Evolutionary conservation across 2,329 filamentous ascomycete species (phyloP).

Genomic region (Aspergillus ustus): DNA sequence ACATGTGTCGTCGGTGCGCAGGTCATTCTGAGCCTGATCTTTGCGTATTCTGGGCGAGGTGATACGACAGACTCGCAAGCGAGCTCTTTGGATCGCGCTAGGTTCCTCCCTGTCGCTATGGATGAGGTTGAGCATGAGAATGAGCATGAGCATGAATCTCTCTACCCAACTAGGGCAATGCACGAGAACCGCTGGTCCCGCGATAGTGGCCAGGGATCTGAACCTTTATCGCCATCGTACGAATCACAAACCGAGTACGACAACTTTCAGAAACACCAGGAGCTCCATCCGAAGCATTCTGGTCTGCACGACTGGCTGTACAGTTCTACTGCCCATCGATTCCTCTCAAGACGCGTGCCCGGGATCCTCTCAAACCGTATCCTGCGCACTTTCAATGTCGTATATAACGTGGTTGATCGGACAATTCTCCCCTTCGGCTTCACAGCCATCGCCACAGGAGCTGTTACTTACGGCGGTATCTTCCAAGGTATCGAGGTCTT

Average conservation of each 20-base stretch:
- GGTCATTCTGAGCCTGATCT: slow-evolving; percentile 68
- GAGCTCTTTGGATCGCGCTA: slow-evolving; percentile 51
- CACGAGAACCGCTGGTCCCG: slow-evolving; percentile 64
- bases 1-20: slow-evolving; percentile 75
- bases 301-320: slow-evolving; percentile 48
- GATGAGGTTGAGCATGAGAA: slow-evolving; percentile 54
- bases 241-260: slow-evolving; percentile 55
- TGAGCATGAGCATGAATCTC: slow-evolving; percentile 44
- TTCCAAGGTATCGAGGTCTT: slow-evolving; percentile 72
- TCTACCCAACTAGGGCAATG: slow-evolving; percentile 44
- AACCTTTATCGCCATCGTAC: slow-evolving; percentile 59
- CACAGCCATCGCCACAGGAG: slow-evolving; percentile 70
- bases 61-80: slow-evolving; percentile 38
- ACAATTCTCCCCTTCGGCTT: slow-evolving; percentile 79
- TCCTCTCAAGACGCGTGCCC: slow-evolving; percentile 24
- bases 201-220: slow-evolving; percentile 75
- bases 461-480: slow-evolving; percentile 78
- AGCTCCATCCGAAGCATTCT: slow-evolving; percentile 47
- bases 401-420: slow-evolving; percentile 74
- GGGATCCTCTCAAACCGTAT: slow-evolving; percentile 54
- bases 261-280: slow-evolving; percentile 52
- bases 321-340: slow-evolving; percentile 53
- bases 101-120: slow-evolving; percentile 67
- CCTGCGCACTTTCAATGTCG: slow-evolving; percentile 61
- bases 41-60: slow-evolving; percentile 60